These are phyloP conservation scores for Chondrus crispus DNA, from an alignment of 23 red algal genomes.

Conservation along the genomic window DNA sequence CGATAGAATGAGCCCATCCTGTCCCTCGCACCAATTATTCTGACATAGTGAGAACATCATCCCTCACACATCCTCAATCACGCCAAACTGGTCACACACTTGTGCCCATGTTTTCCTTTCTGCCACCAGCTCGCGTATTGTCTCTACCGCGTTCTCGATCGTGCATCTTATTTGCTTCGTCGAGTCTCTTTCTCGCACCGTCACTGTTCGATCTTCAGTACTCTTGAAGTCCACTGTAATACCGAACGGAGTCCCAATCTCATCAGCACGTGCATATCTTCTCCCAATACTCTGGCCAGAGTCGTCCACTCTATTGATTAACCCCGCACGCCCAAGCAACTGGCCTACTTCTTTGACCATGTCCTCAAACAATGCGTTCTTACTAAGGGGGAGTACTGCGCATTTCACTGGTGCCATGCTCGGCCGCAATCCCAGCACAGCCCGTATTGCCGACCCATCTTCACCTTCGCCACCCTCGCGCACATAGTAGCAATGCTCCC, in stretches of 20 bases:
- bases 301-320: constrained; percentile 82
- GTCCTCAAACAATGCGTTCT: constrained; percentile 65
- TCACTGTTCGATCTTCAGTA: constrained; percentile 70
- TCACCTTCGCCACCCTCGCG: constrained; percentile 77
- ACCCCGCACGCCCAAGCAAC: constrained; percentile 34
- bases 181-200: constrained; percentile 93
- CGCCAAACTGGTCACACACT: not conserved
- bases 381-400: constrained; percentile 83
- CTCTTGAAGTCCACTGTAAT: constrained; percentile 94
- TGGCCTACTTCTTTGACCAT: constrained; percentile 34
- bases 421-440: constrained; percentile 74
- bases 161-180: constrained; percentile 82
- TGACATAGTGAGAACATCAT: too few species aligned
- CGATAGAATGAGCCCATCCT: too few species aligned
- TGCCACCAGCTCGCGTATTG: constrained; percentile 11
- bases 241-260: constrained; percentile 93
- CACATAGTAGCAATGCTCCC: constrained; percentile 95
- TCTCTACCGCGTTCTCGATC: constrained; percentile 37
- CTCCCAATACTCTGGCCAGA: constrained; percentile 80
- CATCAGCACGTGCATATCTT: constrained; percentile 93
- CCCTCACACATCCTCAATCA: too few species aligned
- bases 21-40: too few species aligned
- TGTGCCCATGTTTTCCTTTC: not conserved
- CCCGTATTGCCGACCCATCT: constrained; percentile 47
- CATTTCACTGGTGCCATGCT: constrained; percentile 87